Conservation (phyloP, 495 filamentous ascomycete genomes). For the Penicillium lividum region DNA sequence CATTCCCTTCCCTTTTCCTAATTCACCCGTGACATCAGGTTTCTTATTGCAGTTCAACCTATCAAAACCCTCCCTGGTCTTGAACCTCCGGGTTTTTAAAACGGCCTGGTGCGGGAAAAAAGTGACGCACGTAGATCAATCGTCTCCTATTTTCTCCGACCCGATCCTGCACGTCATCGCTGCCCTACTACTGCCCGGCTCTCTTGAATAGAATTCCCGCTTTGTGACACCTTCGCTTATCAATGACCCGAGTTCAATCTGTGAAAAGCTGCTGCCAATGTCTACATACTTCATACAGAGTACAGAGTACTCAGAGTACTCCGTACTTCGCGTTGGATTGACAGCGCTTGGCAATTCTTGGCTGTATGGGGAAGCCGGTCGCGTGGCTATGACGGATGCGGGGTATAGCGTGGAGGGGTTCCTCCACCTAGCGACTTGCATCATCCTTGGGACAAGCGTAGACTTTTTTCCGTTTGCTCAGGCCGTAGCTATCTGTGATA, state of each 20-base stretch:
- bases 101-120: slow-evolving; percentile 25
- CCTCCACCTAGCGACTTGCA: slow-evolving; percentile 14
- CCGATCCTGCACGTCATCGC: slow-evolving; percentile 23
- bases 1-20: slow-evolving; percentile 21
- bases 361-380: slow-evolving; percentile 28
- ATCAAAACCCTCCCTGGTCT: slow-evolving; percentile 22
- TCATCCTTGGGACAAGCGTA: neutral
- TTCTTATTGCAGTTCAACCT: slow-evolving; percentile 16
- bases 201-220: neutral
- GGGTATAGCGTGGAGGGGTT: slow-evolving; percentile 21
- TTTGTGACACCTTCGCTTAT: slow-evolving; percentile 15
- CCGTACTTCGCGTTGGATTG: neutral
- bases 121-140: slow-evolving; percentile 15
- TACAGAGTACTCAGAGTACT: too few species aligned
- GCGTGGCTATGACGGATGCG: slow-evolving; percentile 29
- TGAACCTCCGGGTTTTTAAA: slow-evolving; percentile 15
- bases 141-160: slow-evolving; percentile 32
- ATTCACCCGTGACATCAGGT: slow-evolving; percentile 27
- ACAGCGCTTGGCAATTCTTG: neutral
- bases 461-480: neutral
- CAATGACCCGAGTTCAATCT: slow-evolving; percentile 14
- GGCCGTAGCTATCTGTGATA: slow-evolving; percentile 1
- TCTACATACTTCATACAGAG: too few species aligned
- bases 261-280: neutral
- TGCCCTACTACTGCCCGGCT: slow-evolving; percentile 4